Conservation (phyloP, 257 asterid species). For the Euphrasia confusa region DNA sequence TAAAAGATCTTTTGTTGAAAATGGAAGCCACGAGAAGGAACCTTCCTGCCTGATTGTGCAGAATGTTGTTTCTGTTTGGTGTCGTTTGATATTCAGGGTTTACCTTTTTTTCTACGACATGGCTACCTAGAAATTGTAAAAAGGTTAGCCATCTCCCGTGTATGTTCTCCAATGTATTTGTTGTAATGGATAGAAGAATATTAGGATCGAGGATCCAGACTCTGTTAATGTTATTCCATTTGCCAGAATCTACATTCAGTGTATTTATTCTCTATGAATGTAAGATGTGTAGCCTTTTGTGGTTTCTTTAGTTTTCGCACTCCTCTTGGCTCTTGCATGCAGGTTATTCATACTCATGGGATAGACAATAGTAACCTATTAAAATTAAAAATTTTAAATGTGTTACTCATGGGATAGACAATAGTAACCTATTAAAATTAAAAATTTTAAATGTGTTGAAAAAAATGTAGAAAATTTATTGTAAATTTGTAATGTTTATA, state of each 20-base stretch:
- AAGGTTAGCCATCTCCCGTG: conserved; percentile 30
- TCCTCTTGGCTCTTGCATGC: too few species aligned
- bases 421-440: too few species aligned
- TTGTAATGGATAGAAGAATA: conserved; percentile 13
- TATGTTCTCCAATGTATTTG: conserved; percentile 13
- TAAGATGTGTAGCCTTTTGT: conserved; percentile 5
- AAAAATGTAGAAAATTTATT: too few species aligned
- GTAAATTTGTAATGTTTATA: too few species aligned
- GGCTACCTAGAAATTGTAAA: conserved; percentile 45
- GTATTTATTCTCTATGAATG: conserved; percentile 15
- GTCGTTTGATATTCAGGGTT: conserved; percentile 28
- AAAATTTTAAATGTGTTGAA: too few species aligned
- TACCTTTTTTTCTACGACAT: conserved; percentile 24
- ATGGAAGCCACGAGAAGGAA: conserved; percentile 90
- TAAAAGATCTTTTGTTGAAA: conserved; percentile 78
- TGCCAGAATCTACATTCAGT: conserved; percentile 17
- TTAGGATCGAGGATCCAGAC: conserved; percentile 22
- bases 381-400: too few species aligned
- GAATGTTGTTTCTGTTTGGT: not conserved
- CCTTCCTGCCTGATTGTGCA: conserved; percentile 39
- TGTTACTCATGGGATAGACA: too few species aligned
- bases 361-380: too few species aligned
- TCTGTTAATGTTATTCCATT: conserved; percentile 15
- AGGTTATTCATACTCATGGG: too few species aligned
- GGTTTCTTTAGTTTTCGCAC: too few species aligned